Conservation (phyloP, 2,329 filamentous ascomycete species). For the Claviceps fusiformis region DNA sequence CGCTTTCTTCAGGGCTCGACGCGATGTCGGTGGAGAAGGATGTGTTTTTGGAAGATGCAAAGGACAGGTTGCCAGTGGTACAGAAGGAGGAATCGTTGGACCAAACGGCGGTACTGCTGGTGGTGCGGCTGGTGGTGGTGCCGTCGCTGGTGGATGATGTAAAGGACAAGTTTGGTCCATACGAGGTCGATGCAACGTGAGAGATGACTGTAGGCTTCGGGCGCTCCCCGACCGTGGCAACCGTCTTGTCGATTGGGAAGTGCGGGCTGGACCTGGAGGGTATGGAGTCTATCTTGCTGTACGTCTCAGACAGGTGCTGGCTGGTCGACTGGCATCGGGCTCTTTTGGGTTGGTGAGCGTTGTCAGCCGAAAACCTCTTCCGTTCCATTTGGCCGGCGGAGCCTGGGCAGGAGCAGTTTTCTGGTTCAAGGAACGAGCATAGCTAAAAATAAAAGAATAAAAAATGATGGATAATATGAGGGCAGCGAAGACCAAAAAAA, state of each 20-base stretch:
- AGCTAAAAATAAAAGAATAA: background rate
- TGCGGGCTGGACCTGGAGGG: background rate
- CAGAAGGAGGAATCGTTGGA: background rate
- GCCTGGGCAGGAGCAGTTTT: background rate
- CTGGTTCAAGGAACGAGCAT: background rate
- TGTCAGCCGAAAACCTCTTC: slow-evolving; percentile 1
- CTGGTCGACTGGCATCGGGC: background rate
- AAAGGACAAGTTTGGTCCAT: background rate
- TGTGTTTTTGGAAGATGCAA: slow-evolving; percentile 3
- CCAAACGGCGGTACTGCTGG: background rate
- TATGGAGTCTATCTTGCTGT: slow-evolving; percentile 1
- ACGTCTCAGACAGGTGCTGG: slow-evolving; percentile 5
- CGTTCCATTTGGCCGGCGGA: slow-evolving; percentile 4
- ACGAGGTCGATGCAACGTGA: background rate
- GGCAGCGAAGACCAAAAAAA: too few relatives aligned
- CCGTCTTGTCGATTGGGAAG: background rate
- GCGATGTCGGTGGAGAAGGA: slow-evolving; percentile 1
- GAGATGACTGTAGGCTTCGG: background rate
- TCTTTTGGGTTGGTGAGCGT: slow-evolving; percentile 1
- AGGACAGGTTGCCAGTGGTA: background rate
- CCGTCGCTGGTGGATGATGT: background rate
- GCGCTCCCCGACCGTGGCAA: background rate
- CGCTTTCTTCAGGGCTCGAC: background rate
- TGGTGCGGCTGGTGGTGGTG: background rate
- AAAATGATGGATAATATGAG: background rate